A percentile compares a stretch with the other conserved stretches of the same genome.
phyloP scores from a whole-genome alignment of 345 rosid species.

The Hypericum androsaemum region DNA sequence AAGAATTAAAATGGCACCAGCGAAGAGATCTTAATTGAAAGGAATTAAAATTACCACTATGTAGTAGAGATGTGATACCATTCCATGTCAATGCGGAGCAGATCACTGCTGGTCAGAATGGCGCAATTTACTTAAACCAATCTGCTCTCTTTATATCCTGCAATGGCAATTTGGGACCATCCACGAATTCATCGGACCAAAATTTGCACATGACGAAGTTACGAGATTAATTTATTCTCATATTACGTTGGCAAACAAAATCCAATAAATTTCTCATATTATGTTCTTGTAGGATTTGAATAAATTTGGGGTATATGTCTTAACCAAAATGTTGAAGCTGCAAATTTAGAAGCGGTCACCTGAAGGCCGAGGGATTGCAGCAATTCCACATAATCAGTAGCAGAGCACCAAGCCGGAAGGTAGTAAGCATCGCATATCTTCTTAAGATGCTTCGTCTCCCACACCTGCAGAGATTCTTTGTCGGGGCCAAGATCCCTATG shows the following conservation, averaged over 20 bases:
- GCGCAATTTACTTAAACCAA: slow-evolving; percentile 76
- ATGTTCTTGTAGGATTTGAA: too few relatives aligned
- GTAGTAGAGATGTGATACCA: slow-evolving; percentile 55
- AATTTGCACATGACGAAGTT: too few relatives aligned
- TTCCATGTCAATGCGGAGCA: slow-evolving; percentile 76
- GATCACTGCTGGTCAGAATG: slow-evolving; percentile 91
- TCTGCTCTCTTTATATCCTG: slow-evolving; percentile 83
- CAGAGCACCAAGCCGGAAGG: slow-evolving; percentile 86
- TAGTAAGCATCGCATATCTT: slow-evolving; percentile 65
- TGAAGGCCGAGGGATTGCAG: too few relatives aligned
- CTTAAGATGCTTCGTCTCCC: slow-evolving; percentile 58
- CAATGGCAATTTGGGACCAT: not conserved
- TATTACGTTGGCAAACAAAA: too few relatives aligned
- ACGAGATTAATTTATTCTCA: too few relatives aligned
- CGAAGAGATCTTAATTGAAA: slow-evolving; percentile 27
- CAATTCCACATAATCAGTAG: slow-evolving; percentile 56
- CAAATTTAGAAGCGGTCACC: too few relatives aligned
- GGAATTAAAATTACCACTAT: slow-evolving; percentile 38
- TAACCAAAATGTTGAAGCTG: too few relatives aligned
- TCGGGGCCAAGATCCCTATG: slow-evolving; percentile 57
- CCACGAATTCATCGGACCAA: too few relatives aligned
- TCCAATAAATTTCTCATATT: too few relatives aligned
- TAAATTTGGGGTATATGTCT: too few relatives aligned
- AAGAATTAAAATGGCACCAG: too few relatives aligned
- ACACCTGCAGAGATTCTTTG: slow-evolving; percentile 51